Evolutionary conservation across 2,329 filamentous ascomycete genomes (phyloP), one percentile per base, ranked within the genome.

Genomic region (Botrytis pseudocinerea): DNA sequence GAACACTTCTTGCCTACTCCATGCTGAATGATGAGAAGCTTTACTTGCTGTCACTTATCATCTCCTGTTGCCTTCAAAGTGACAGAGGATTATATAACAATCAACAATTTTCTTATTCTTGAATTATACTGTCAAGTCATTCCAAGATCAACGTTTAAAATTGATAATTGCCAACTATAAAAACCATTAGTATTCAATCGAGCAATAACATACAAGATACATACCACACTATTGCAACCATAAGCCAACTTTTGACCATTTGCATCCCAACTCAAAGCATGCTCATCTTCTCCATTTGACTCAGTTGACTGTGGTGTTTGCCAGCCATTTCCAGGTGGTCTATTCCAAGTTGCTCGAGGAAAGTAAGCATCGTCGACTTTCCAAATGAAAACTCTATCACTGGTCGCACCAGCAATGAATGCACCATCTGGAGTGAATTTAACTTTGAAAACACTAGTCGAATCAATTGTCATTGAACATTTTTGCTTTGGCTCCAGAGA

Each of bases 401-500:
- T 85, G 0, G 89, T 90, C 8, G 88, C 89, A 7, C 88, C 89
- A 0, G 89, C 89, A 69, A 91, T 86, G 76, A 90, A 90, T 32
- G 85, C 85, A 2, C 89, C 89, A 74, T 91, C 88, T 0, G 89
- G 89, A 0, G 88, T 90, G 74, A 91, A 91, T 1, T 89, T 85
- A 2, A 91, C 82, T 38, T 86, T 86, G 59, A 89, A 85, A 62
- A 91, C 87, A 12, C 87, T 85, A 18, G 42, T 57, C 1, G 84
- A 81, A 28, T 86, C 85, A 86, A 91, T 90, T 0, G 87, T 90
- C 82, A 91, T 86, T 71, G 87, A 88, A 75, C 85, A 88, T 74
- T 87, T 88, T 1, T 88, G 82, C 76, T 88, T 89, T 75, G 83
- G 85, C 70, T 89, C 87, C 1, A 85, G 80, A 54, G 83, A 84